Evolutionary conservation across 2,329 filamentous ascomycete species (phyloP).

Genomic region (Podosphaera xanthii): DNA sequence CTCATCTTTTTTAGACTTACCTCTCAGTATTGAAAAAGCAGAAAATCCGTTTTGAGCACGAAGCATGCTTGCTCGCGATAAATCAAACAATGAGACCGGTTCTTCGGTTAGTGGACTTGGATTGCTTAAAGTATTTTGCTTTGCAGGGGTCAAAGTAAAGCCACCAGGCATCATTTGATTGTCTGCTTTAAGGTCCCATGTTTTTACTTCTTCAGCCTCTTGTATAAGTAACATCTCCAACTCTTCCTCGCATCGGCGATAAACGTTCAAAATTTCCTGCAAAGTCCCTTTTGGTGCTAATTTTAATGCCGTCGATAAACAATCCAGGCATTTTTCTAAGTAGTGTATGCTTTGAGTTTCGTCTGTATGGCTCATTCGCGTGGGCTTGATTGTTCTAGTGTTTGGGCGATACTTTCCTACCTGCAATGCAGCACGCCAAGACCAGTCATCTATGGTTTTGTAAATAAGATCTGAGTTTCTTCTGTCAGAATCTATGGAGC

Average conservation of each 20-base stretch:
- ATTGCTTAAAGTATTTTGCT: conserved; percentile 11
- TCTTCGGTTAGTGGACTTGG: conserved; percentile 26
- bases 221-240: conserved; percentile 41
- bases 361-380: conserved; percentile 25
- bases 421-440: conserved; percentile 57
- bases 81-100: conserved; percentile 41
- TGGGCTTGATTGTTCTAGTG: conserved; percentile 27
- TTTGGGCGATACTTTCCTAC: conserved; percentile 52
- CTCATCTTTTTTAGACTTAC: background rate
- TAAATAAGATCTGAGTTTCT: background rate
- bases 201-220: conserved; percentile 44
- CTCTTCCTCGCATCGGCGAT: conserved; percentile 58
- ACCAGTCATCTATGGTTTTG: conserved; percentile 34
- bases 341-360: conserved; percentile 42
- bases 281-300: conserved; percentile 48
- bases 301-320: conserved; percentile 50
- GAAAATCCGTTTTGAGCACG: conserved; percentile 35
- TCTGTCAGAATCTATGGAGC: conserved; percentile 1
- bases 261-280: conserved; percentile 52
- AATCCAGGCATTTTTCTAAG: conserved; percentile 61
- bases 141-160: conserved; percentile 22
- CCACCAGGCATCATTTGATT: conserved; percentile 31
- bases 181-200: conserved; percentile 43
- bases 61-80: conserved; percentile 36
- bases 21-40: conserved; percentile 21